A percentile compares a stretch with the other conserved stretches of the same genome.
Evolutionary conservation across 2,329 filamentous ascomycete genomes (phyloP).

Genomic region (Colletotrichum sublineola): DNA sequence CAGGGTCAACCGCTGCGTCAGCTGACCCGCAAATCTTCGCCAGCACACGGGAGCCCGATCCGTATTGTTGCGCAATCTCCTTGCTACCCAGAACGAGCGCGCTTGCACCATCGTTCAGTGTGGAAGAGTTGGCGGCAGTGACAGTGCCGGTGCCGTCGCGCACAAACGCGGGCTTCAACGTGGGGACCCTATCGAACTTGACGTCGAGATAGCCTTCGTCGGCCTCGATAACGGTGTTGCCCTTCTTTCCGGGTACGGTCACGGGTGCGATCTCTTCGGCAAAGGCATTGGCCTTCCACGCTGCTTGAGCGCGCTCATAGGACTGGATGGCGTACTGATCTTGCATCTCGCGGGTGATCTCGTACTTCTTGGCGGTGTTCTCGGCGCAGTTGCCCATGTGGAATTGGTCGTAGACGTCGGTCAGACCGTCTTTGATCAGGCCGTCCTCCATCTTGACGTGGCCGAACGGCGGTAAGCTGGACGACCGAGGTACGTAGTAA

Average conservation of each 20-base stretch:
- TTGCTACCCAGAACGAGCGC: constrained; percentile 88
- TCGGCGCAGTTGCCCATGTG: constrained; percentile 99
- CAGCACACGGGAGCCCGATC: constrained; percentile 82
- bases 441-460: constrained; percentile 91
- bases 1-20: constrained; percentile 89
- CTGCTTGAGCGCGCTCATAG: constrained; percentile 89
- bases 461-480: constrained; percentile 85
- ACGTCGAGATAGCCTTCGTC: constrained; percentile 93
- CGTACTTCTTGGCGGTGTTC: constrained; percentile 89
- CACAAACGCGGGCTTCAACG: constrained; percentile 91
- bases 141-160: constrained; percentile 89
- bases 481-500: constrained; percentile 89
- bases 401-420: constrained; percentile 95
- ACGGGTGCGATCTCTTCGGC: constrained; percentile 92
- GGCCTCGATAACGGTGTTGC: constrained; percentile 80
- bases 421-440: constrained; percentile 92
- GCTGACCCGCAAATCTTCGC: constrained; percentile 88
- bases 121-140: constrained; percentile 94
- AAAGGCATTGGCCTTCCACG: constrained; percentile 87
- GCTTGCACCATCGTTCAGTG: constrained; percentile 93
- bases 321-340: constrained; percentile 91
- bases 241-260: constrained; percentile 86
- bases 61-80: constrained; percentile 84
- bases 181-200: constrained; percentile 87
- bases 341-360: constrained; percentile 86